These are phyloP conservation scores for Thalassiosira ordinaria DNA, from an alignment of 352 stramenopile species.

Conservation along the genomic window DNA sequence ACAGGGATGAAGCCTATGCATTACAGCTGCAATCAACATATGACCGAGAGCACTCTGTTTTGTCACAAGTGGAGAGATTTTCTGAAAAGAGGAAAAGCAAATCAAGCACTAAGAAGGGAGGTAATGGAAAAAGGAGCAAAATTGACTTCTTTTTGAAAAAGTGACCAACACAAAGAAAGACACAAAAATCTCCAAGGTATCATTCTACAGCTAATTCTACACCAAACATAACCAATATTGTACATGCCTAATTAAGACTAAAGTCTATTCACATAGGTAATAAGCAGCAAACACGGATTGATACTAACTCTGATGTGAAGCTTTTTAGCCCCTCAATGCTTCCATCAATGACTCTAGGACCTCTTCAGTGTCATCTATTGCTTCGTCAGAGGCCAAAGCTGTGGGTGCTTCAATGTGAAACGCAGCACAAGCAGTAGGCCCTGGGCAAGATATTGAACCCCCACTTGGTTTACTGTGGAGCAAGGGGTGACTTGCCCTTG, in stretches of 20 bases:
- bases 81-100: conserved; percentile 35
- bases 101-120: neutral
- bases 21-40: conserved; percentile 51
- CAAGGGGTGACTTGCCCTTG: conserved; percentile 24
- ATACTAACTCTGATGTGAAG: too few species aligned
- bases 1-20: conserved; percentile 48
- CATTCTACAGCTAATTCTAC: too few species aligned
- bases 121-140: conserved; percentile 20
- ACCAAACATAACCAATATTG: too few species aligned
- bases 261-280: too few species aligned
- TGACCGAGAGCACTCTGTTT: conserved; percentile 55
- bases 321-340: neutral
- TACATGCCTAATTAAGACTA: too few species aligned
- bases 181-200: too few species aligned
- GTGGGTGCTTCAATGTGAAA: conserved; percentile 13
- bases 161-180: too few species aligned
- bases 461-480: neutral
- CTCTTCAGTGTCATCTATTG: neutral
- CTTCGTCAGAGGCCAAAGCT: neutral
- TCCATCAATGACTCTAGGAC: neutral
- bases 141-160: too few species aligned
- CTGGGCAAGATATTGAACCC: neutral
- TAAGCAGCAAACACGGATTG: too few species aligned
- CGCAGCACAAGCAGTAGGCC: conserved; percentile 8
- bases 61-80: conserved; percentile 55